These are phyloP conservation scores for Peniophora sp. DNA, from an alignment of 1,284 basidiomycete species.

Conservation along the genomic window DNA sequence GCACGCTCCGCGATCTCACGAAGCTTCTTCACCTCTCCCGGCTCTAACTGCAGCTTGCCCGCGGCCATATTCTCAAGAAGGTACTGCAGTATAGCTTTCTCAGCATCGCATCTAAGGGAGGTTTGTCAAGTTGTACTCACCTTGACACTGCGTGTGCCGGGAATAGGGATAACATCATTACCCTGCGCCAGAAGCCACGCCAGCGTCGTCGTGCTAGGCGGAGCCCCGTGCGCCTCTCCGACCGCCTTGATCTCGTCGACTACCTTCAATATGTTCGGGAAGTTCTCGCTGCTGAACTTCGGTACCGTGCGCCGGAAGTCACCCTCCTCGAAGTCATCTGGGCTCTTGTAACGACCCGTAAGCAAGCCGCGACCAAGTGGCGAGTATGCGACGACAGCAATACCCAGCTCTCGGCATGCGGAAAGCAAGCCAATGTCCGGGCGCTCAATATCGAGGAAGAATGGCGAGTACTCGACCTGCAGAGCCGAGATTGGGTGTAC, in stretches of 20 bases:
- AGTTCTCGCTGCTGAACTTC: constrained; percentile 33
- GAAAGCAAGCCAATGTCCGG: constrained; percentile 38
- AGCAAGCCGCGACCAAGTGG: constrained; percentile 58
- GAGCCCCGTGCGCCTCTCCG: constrained; percentile 26
- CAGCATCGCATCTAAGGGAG: neutral
- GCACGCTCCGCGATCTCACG: constrained; percentile 16
- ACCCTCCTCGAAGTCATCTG: constrained; percentile 41
- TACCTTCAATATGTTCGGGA: constrained; percentile 35
- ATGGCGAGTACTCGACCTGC: constrained; percentile 61
- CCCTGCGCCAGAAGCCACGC: constrained; percentile 42
- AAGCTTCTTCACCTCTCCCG: constrained; percentile 21
- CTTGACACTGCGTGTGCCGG: constrained; percentile 23
- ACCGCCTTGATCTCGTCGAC: constrained; percentile 27
- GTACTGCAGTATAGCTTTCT: constrained; percentile 14
- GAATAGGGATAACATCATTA: constrained; percentile 32
- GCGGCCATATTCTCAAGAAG: constrained; percentile 25
- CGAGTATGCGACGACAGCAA: constrained; percentile 51
- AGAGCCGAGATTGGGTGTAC: constrained; percentile 54
- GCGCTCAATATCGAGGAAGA: constrained; percentile 45
- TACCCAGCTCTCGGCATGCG: constrained; percentile 43
- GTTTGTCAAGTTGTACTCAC: constrained; percentile 3
- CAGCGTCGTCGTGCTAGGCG: constrained; percentile 36
- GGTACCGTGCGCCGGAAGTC: constrained; percentile 34
- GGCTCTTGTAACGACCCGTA: constrained; percentile 43
- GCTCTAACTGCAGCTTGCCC: constrained; percentile 17